A percentile compares a stretch with the other conserved stretches of the same genome.
phyloP scores from a whole-genome alignment of 768 basidiomycete species.

The Candolleomyces eurysporus region DNA sequence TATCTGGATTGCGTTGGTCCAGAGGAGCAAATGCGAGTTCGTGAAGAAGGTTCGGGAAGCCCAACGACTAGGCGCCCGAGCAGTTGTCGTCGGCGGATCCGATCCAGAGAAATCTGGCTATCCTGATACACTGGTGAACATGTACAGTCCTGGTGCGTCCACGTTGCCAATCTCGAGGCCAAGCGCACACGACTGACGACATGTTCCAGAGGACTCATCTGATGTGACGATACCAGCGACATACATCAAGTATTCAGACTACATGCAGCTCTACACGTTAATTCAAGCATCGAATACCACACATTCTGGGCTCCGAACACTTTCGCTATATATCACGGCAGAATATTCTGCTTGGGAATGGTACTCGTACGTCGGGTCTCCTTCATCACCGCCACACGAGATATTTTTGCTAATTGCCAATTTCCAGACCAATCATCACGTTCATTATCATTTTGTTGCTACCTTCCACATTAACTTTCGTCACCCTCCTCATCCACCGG shows the following conservation, averaged over 20 bases:
- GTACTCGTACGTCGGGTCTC: conserved; percentile 67
- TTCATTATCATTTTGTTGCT: conserved; percentile 87
- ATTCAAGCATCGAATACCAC: conserved; percentile 76
- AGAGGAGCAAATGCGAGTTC: conserved; percentile 89
- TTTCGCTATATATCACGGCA: conserved; percentile 73
- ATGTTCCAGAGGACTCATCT: conserved; percentile 68
- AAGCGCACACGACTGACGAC: conserved; percentile 7
- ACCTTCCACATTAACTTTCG: conserved; percentile 84
- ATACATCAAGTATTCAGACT: conserved; percentile 86
- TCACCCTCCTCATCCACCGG: conserved; percentile 88
- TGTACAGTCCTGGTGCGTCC: conserved; percentile 84
- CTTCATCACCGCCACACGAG: conserved; percentile 8
- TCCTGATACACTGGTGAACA: conserved; percentile 79
- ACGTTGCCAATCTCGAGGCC: not conserved
- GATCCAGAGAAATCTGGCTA: conserved; percentile 61
- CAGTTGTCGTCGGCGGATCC: conserved; percentile 89
- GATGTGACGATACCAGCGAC: conserved; percentile 83
- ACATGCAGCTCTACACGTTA: conserved; percentile 63
- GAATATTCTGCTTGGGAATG: conserved; percentile 88
- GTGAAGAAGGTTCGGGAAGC: conserved; percentile 82
- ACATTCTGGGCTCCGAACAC: conserved; percentile 71
- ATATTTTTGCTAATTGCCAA: conserved; percentile 9
- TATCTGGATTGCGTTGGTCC: conserved; percentile 88
- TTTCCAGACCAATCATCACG: conserved; percentile 72
- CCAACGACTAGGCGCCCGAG: conserved; percentile 73